Evolutionary conservation across 345 rosid species (phyloP).

Genomic region (Tarenaya hassleriana): DNA sequence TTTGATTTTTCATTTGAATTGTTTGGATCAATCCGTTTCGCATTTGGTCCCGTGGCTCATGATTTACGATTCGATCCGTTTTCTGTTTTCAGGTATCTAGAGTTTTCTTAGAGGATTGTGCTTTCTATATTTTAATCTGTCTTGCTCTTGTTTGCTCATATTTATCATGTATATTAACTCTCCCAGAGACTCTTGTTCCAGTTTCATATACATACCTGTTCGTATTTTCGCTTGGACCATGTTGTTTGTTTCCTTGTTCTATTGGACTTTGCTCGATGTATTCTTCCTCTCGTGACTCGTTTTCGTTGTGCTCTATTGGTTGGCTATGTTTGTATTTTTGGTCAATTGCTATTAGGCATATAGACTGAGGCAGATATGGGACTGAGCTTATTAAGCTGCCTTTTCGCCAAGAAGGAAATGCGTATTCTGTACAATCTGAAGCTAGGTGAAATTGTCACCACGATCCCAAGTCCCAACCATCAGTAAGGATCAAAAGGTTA

Average conservation of each 20-base stretch:
- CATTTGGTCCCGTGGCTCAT: not conserved
- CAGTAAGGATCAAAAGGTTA: slow-evolving; percentile 27
- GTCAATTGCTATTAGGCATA: not conserved
- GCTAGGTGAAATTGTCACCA: slow-evolving; percentile 60
- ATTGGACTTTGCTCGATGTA: not conserved
- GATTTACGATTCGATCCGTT: not conserved
- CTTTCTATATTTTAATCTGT: no score
- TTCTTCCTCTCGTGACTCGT: no score
- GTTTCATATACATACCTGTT: not conserved
- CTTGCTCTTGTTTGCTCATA: no score
- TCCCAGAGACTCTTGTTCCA: no score
- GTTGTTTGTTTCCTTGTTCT: not conserved
- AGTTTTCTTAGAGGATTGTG: not conserved
- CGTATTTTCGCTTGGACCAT: not conserved
- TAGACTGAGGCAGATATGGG: slow-evolving; percentile 34
- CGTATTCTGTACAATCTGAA: slow-evolving; percentile 61
- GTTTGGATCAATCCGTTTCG: not conserved
- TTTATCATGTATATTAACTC: not conserved
- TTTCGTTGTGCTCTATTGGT: no score
- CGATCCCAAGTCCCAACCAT: slow-evolving; percentile 70
- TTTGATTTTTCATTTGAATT: not conserved
- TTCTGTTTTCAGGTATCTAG: not conserved
- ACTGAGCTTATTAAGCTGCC: slow-evolving; percentile 41
- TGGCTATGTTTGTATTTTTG: not conserved
- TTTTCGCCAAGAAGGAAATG: slow-evolving; percentile 59